These are phyloP conservation scores for Danielozyma ontarioensis DNA, from an alignment of 805 yeast genomes.

Conservation along the genomic window DNA sequence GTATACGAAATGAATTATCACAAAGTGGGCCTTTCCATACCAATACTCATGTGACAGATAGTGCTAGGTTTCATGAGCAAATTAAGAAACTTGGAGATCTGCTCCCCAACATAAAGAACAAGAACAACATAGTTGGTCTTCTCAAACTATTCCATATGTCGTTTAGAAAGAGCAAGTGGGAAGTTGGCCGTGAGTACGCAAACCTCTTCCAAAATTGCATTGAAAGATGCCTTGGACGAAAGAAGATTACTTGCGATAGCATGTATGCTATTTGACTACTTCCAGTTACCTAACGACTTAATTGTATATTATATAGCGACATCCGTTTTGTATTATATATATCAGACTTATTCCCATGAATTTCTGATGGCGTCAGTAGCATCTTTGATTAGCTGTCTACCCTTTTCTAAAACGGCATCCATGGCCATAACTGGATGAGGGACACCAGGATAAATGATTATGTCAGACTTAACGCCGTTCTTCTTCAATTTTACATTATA, in stretches of 20 bases:
- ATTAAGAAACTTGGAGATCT: constrained; percentile 37
- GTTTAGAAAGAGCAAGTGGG: constrained; percentile 43
- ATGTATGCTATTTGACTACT: constrained; percentile 34
- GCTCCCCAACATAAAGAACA: constrained; percentile 34
- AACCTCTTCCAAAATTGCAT: constrained; percentile 49
- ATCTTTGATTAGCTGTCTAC: constrained; percentile 26
- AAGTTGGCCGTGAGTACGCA: constrained; percentile 52
- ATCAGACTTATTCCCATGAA: too few relatives aligned
- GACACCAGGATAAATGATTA: constrained; percentile 34
- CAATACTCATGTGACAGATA: constrained; percentile 6
- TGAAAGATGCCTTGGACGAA: constrained; percentile 48
- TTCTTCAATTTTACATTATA: constrained; percentile 33
- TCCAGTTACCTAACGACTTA: too few relatives aligned
- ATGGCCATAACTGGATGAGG: constrained; percentile 49
- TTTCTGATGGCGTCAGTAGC: constrained; percentile 22
- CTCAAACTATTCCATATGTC: constrained; percentile 38
- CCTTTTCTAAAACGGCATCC: constrained; percentile 34
- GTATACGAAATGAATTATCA: constrained; percentile 42
- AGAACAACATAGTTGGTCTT: constrained; percentile 53
- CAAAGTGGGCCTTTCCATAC: constrained; percentile 14
- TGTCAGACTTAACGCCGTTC: constrained; percentile 31
- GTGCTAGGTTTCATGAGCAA: constrained; percentile 36
- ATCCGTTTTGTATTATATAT: too few relatives aligned
- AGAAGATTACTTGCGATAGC: constrained; percentile 41
- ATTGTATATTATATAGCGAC: too few relatives aligned